A percentile compares a stretch with the other conserved stretches of the same genome.
Evolutionary conservation across 768 basidiomycete species (phyloP).

Genomic region (Leucogyrophana mollusca): DNA sequence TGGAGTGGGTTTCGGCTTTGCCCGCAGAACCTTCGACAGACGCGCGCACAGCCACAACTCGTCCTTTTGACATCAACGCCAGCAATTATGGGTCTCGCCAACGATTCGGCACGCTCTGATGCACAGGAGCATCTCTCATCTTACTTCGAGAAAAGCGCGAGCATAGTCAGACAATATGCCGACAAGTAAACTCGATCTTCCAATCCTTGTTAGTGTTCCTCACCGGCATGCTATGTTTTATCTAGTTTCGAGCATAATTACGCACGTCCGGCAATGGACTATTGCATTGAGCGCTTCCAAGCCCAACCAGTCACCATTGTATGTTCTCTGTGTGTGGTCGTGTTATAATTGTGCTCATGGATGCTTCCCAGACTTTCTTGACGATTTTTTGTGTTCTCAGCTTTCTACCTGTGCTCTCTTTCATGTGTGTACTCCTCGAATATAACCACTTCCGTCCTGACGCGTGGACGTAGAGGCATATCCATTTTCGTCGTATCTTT

Average conservation of each 20-base stretch:
- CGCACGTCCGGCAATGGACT: conserved; percentile 38
- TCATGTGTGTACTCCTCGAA: conserved; percentile 34
- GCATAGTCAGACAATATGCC: conserved; percentile 26
- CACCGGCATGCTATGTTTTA: conserved; percentile 1
- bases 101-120: neutral
- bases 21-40: no score
- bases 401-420: conserved; percentile 31
- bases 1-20: no score
- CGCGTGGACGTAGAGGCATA: conserved; percentile 19
- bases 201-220: neutral
- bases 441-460: conserved; percentile 13
- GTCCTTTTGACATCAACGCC: neutral
- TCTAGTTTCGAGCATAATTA: conserved; percentile 43
- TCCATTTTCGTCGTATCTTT: conserved; percentile 36
- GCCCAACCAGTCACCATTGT: conserved; percentile 27
- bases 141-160: conserved; percentile 28
- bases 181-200: conserved; percentile 19
- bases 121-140: conserved; percentile 17
- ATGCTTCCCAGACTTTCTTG: conserved; percentile 36
- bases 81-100: neutral
- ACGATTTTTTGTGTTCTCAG: conserved; percentile 38
- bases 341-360: conserved; percentile 6
- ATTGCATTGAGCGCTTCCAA: conserved; percentile 16
- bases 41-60: no score
- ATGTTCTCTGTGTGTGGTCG: neutral